Percentiles rank a stretch among this genome's conserved stretches.
These are phyloP conservation scores for Hypsizygus marmoreus DNA, from an alignment of 768 basidiomycete genomes.

Conservation along the genomic window DNA sequence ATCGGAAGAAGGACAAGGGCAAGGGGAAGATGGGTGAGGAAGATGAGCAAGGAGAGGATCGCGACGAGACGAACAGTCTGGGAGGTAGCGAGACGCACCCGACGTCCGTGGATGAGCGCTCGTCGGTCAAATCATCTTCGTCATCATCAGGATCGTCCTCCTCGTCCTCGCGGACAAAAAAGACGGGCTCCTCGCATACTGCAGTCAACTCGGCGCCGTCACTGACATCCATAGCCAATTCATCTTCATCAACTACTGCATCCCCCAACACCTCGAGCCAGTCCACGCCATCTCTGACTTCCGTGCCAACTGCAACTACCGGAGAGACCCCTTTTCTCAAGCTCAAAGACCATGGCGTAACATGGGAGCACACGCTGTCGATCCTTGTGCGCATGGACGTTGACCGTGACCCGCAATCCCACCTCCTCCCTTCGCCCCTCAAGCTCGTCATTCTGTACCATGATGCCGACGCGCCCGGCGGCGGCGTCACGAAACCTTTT, in stretches of 20 bases:
- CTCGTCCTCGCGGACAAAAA: constrained; percentile 12
- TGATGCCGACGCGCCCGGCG: constrained; percentile 53
- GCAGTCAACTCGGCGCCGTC: constrained; percentile 8
- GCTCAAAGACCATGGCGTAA: constrained; percentile 65
- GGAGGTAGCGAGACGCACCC: constrained; percentile 10
- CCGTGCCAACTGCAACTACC: constrained; percentile 22
- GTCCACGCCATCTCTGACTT: constrained; percentile 7
- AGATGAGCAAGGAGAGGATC: constrained; percentile 13
- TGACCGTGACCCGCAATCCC: constrained; percentile 45
- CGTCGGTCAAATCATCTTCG: constrained; percentile 12
- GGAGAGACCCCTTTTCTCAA: constrained; percentile 63
- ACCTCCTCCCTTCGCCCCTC: constrained; percentile 60
- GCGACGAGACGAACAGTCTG: constrained; percentile 9
- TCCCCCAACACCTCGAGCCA: constrained; percentile 4
- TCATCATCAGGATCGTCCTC: constrained; percentile 19
- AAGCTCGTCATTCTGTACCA: constrained; percentile 69
- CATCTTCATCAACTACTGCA: constrained; percentile 14
- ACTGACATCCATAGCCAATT: constrained; percentile 9
- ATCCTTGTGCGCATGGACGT: constrained; percentile 62
- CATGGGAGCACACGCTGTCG: constrained; percentile 61
- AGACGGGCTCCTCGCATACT: constrained; percentile 11
- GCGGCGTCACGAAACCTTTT: constrained; percentile 42
- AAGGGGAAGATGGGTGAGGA: constrained; percentile 14
- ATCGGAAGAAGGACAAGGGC: constrained; percentile 21
- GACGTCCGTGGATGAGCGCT: constrained; percentile 12